Evolutionary conservation across 768 basidiomycete species (phyloP), one percentile per base, ranked within the genome.

Genomic region (Rhodosporidiobolus sp.): DNA sequence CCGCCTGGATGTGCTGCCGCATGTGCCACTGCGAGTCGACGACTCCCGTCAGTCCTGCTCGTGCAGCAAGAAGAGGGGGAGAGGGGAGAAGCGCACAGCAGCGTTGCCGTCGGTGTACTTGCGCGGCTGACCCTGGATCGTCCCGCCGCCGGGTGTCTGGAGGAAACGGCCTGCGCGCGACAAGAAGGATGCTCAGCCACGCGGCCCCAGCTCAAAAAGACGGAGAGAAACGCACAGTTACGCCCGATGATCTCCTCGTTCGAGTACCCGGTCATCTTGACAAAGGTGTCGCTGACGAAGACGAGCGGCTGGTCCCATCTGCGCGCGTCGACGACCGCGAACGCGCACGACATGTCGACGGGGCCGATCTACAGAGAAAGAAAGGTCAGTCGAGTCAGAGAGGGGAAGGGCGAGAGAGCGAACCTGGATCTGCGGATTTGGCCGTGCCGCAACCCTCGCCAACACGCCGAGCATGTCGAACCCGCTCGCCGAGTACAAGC

Each of bases 381-480:
- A 24, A 20, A 26, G 32, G 34, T 38, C 32, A 55, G 28, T 22
- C 34, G 48, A 9, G 19, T 22, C 11, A 30, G 30, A 11, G 52
- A 49, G 28, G 12, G 4, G 52, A 38, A 0, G 19, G 45, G 24
- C 28, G 28, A 8, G 12, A 11, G 14, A 58, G 38, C 12, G 57
- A 16, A 66, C 65, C 20, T 66, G 65, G 45, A 97, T 85, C 70
- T 84, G 87, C 1, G 92, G 91, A 77, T 89, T 86, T 0, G 87
- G 87, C 11, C 94, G 86, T 20, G 84, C 86, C 6, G 86, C 88
- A 16, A 98, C 89, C 19, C 92, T 86, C 12, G 89, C 85, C 30
- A 98, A 85, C 53, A 97, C 85, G 43, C 89, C 87, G 55, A 99
- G 83, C 64, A 95, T 84, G 80, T 98, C 95, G 74, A 96, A 97